Evolutionary conservation across 108 stramenopile species (phyloP), one percentile per base, ranked within the genome.

Genomic region (Nitzschia putrida): DNA sequence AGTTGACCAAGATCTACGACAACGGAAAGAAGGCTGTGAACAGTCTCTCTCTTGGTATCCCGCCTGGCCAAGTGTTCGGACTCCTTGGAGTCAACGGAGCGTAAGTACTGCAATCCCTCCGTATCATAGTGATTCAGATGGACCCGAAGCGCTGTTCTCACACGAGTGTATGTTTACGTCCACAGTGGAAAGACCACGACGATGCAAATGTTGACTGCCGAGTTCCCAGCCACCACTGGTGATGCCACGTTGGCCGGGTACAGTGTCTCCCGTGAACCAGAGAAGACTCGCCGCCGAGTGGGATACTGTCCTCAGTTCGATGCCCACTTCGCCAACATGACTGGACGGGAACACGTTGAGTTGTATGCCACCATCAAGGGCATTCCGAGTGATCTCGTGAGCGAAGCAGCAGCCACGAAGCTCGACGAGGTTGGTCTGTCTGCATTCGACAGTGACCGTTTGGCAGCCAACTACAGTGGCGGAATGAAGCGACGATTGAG

Each of bases 261-360:
- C 55, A 86, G 82, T 26, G 86, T 98, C 21, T 85, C 88, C 45
- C 78, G 57, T 7, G 85, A 97, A 56, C 87, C 96, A 5, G 83
- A 91, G 59, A 88, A 93, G 65, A 88, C 88, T 14, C 80, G 89
- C 24, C 82, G 80, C 2, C 68, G 70, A 9, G 89, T 98, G 26
- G 97, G 97, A 22, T 98, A 96, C 66, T 99, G 98, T 77, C 98
- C 98, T 16, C 98, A 99, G 70, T 98, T 98, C 26, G 98, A 99
- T 79, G 98, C 98, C 0, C 90, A 97, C 41, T 92, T 99, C 57
- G 87, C 89, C 43, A 96, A 97, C 43, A 87, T 99, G 80, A 99
- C 96, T 25, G 97, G 95, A 16, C 69, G 89, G 21, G 98, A 99
- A 71, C 98, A 99, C 80, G 77, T 99, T 58, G 84, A 95, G 59